Percentiles rank a stretch among this genome's conserved stretches.
Evolutionary conservation across 305 asterid genomes (phyloP).

Genomic region (Euphrasia arctica): DNA sequence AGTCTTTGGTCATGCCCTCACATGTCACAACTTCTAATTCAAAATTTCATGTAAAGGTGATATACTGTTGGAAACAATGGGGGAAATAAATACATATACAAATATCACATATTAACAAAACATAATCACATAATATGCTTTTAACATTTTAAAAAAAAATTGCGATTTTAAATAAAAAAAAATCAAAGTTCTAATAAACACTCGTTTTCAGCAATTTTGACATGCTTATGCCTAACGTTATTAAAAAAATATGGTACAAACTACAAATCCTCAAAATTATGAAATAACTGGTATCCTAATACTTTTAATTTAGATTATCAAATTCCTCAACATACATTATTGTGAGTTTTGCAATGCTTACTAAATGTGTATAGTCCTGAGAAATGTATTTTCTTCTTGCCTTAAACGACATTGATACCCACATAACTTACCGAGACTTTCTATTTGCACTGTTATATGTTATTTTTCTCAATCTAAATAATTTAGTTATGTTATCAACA

Average conservation of each 20-base stretch:
- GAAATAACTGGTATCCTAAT: slow-evolving; percentile 1
- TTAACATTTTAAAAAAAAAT: not conserved
- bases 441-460: not conserved
- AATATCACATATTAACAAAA: not conserved
- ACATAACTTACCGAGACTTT: not conserved
- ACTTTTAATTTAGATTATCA: slow-evolving; percentile 1
- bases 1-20: not conserved
- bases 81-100: not conserved
- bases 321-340: not conserved
- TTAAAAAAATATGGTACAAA: not conserved
- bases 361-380: not conserved
- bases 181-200: not conserved
- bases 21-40: slow-evolving; percentile 16
- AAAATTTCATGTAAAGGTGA: slow-evolving; percentile 1
- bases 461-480: slow-evolving; percentile 10
- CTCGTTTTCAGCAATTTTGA: not conserved
- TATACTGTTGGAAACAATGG: slow-evolving; percentile 15
- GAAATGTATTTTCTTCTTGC: not conserved
- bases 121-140: slow-evolving; percentile 1
- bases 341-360: not conserved
- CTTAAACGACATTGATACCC: slow-evolving; percentile 6
- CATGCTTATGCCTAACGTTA: not conserved
- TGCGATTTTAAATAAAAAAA: not conserved
- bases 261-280: not conserved
- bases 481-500: not conserved